A percentile compares a stretch with the other conserved stretches of the same genome.
These are phyloP conservation scores for bread wheat (Triticum aestivum) DNA, from an alignment of 176 grass and related monocot species.

Conservation along the genomic window DNA sequence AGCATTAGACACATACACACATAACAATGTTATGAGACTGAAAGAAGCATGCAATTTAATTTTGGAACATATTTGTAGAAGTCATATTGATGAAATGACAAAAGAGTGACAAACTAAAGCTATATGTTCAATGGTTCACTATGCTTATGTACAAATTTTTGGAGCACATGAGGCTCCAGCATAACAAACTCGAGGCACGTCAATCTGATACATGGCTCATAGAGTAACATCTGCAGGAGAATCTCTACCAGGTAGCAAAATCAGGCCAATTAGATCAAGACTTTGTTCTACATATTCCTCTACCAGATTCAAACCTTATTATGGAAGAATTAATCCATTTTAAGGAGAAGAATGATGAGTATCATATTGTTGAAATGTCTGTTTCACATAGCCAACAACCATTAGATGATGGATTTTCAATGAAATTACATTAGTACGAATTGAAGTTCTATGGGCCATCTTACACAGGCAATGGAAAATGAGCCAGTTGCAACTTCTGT, in stretches of 20 bases:
- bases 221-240: conserved; percentile 33
- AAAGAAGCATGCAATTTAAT: conserved; percentile 34
- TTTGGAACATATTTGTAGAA: conserved; percentile 43
- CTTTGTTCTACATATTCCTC: no score
- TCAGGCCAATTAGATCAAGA: no score
- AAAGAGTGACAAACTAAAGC: conserved; percentile 40
- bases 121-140: conserved; percentile 41
- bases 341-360: no score
- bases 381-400: no score
- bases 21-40: conserved; percentile 43
- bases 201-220: conserved; percentile 7
- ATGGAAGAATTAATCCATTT: no score
- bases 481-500: no score
- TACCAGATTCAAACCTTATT: no score
- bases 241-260: background rate
- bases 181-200: conserved; percentile 42
- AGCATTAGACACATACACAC: conserved; percentile 36
- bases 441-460: no score
- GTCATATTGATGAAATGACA: conserved; percentile 22
- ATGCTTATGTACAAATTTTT: conserved; percentile 38
- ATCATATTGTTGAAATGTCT: no score
- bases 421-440: no score
- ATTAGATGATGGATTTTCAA: no score
- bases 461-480: no score
- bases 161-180: conserved; percentile 55